Base-by-base conservation (phyloP, 495 filamentous ascomycete genomes). In the Tuber aestivum region DNA sequence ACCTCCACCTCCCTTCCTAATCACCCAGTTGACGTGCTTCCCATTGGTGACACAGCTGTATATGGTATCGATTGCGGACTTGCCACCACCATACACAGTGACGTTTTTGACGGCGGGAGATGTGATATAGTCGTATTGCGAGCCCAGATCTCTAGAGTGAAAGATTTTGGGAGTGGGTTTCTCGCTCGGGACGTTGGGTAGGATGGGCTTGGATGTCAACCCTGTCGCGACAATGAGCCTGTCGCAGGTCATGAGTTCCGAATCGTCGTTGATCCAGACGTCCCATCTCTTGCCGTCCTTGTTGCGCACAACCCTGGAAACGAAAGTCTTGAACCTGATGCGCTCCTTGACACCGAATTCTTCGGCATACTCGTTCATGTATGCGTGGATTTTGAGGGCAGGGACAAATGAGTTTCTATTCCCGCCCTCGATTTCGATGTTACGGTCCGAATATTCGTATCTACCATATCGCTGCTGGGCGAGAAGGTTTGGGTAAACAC, bases 181-280 rank as follows among this genome's bases (percentile, higher is more conserved):
- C 37, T 65, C 71, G 10, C 76, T 81, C 21, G 72, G 78, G 69
- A 84, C 75, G n/a, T 77, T 41, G 23, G 87, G 86, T 3, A 86
- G 75, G 71, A 79, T 75, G 2, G 84, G 84, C n/a, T 75, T 77
- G 0, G 83, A 86, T 1, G 84, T 86, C 41, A 84, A 75, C 0
- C 86, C 86, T 1, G 85, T 85, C 6, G 85, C 86, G 23, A 86
- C 74, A 41, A 87, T 84, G 35, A 87, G 76, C 45, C 84, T 87
- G 50, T 75, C 79, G 61, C 78, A 79, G 42, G 69, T 72, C 50
- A 78, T 23, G 3, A 71, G 56, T 14, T 32, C 37, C n/a, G 21
- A 38, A 18, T 73, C 65, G 37, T 27, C 6, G 16, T 35, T 35
- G 12, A 65, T 35, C 73, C 71, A 79, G 79, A 79, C 50, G 48